These are phyloP conservation scores for Trichoderma hamatum DNA, from an alignment of 2,329 filamentous ascomycete genomes.

Conservation along the genomic window DNA sequence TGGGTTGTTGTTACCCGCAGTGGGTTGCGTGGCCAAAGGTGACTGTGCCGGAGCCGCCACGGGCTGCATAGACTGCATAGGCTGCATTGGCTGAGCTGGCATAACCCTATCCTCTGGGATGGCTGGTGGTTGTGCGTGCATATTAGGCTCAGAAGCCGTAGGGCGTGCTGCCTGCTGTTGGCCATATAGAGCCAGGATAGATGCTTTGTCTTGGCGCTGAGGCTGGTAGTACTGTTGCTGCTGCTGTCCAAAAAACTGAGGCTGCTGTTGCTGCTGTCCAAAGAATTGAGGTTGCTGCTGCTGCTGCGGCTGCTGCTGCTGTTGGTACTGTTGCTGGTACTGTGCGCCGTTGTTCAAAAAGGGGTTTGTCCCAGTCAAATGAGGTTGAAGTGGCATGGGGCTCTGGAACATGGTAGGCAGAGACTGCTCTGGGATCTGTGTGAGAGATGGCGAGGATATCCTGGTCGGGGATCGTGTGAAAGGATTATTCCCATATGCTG, in stretches of 20 bases:
- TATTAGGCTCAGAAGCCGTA: conserved; percentile 36
- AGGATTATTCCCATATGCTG: conserved; percentile 49
- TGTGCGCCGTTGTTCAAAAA: conserved; percentile 42
- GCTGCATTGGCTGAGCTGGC: conserved; percentile 35
- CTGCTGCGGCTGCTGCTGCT: conserved; percentile 31
- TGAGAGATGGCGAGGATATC: conserved; percentile 54
- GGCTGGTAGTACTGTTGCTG: conserved; percentile 43
- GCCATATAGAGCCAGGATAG: conserved; percentile 76
- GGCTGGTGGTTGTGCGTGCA: conserved; percentile 35
- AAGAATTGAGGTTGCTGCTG: conserved; percentile 33
- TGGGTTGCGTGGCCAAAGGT: conserved; percentile 38
- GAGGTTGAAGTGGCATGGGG: conserved; percentile 36
- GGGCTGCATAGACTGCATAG: conserved; percentile 36
- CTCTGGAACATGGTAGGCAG: conserved; percentile 49
- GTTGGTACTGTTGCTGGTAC: conserved; percentile 33
- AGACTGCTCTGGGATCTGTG: conserved; percentile 57
- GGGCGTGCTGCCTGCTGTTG: conserved; percentile 57
- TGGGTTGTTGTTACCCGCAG: conserved; percentile 59
- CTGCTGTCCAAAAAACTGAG: conserved; percentile 38
- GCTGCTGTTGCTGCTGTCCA: conserved; percentile 31
- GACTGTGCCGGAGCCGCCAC: conserved; percentile 34
- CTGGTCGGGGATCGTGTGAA: conserved; percentile 54
- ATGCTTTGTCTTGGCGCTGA: conserved; percentile 66
- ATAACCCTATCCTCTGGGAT: conserved; percentile 38
- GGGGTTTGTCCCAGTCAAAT: conserved; percentile 41